phyloP scores from a whole-genome alignment of 345 rosid species.

The Camelina laxa region DNA sequence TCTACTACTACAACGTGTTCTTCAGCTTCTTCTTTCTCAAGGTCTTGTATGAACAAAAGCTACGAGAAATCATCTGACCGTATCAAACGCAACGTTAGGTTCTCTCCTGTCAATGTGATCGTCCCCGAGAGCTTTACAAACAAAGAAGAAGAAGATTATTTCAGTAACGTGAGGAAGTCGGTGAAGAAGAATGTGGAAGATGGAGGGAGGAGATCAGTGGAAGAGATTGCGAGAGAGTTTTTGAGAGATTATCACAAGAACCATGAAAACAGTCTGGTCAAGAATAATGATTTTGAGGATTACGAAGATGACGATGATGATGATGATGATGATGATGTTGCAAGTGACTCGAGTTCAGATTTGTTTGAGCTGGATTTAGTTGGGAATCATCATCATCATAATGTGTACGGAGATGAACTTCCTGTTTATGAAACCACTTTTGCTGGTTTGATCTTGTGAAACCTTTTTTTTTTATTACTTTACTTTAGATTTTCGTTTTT shows the following conservation, averaged over 20 bases:
- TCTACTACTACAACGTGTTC: constrained; percentile 61
- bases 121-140: constrained; percentile 38
- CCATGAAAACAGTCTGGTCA: constrained; percentile 35
- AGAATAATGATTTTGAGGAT: constrained; percentile 31
- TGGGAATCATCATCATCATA: constrained; percentile 52
- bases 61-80: constrained; percentile 64
- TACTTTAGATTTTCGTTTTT: constrained; percentile 13
- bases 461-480: constrained; percentile 8
- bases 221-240: constrained; percentile 70
- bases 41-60: constrained; percentile 76
- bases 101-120: constrained; percentile 71
- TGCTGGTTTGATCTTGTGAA: constrained; percentile 48
- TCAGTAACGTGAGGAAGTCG: constrained; percentile 37
- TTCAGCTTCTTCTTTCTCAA: constrained; percentile 82
- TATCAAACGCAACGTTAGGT: constrained; percentile 65
- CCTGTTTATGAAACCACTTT: constrained; percentile 95
- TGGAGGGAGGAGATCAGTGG: constrained; percentile 56
- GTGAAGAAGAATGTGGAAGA: constrained; percentile 49
- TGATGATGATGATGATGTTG: constrained; percentile 60
- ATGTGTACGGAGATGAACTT: constrained; percentile 76
- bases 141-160: constrained; percentile 50
- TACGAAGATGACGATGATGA: constrained; percentile 45
- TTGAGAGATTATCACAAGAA: constrained; percentile 66
- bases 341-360: constrained; percentile 57
- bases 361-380: constrained; percentile 80